Evolutionary conservation across 176 grass and related monocot genomes (phyloP).

Genomic region (Typha latifolia): DNA sequence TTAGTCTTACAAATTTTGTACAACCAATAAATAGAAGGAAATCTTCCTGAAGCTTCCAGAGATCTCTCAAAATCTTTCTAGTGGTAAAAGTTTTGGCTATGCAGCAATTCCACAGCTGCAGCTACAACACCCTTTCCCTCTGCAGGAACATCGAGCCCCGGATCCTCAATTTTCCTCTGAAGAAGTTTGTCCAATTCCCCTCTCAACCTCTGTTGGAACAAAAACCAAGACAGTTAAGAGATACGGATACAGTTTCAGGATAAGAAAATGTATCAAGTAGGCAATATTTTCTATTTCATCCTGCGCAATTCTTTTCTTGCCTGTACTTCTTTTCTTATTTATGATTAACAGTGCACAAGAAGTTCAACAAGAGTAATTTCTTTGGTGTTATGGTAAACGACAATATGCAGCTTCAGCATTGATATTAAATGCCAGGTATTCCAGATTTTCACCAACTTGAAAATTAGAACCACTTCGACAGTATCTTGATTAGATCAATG

Average conservation of each 20-base stretch:
- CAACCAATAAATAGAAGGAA: background rate
- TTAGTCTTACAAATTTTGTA: background rate
- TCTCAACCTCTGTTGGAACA: slow-evolving; percentile 64
- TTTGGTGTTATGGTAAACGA: too few relatives aligned
- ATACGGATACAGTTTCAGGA: background rate
- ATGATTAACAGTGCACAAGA: too few relatives aligned
- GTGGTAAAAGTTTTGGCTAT: slow-evolving; percentile 43
- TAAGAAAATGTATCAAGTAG: background rate
- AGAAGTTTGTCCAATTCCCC: slow-evolving; percentile 75
- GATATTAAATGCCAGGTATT: too few relatives aligned
- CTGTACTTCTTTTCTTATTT: too few relatives aligned
- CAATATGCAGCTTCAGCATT: too few relatives aligned
- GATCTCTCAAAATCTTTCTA: slow-evolving; percentile 16
- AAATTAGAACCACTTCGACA: too few relatives aligned
- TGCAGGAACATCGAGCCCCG: slow-evolving; percentile 53
- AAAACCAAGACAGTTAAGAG: slow-evolving; percentile 6
- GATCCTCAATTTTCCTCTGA: slow-evolving; percentile 83
- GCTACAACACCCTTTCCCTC: slow-evolving; percentile 75
- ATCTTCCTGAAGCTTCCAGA: background rate
- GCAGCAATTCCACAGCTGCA: slow-evolving; percentile 82
- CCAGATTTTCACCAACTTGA: too few relatives aligned
- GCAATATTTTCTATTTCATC: background rate
- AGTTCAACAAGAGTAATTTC: too few relatives aligned
- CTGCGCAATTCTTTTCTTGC: background rate
- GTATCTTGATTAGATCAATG: too few relatives aligned